Conservation (phyloP, 148 eudicot species). For the Mesembryanthemum crystallinum region DNA sequence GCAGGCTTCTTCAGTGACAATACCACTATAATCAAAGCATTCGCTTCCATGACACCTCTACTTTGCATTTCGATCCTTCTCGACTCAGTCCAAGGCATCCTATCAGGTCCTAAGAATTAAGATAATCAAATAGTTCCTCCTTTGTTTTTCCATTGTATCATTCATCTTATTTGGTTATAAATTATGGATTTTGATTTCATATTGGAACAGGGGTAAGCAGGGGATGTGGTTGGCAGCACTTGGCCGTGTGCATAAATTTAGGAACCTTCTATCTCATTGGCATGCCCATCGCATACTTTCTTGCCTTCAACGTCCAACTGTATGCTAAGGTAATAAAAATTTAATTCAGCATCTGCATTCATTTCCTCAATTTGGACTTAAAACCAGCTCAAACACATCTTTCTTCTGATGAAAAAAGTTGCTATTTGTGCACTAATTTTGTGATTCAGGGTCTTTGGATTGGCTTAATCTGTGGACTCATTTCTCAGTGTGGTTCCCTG, state of each 20-base stretch:
- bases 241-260: slow-evolving; percentile 58
- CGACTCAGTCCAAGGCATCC: slow-evolving; percentile 75
- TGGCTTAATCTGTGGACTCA: slow-evolving; percentile 25
- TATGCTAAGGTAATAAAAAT: slow-evolving; percentile 52
- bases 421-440: neutral
- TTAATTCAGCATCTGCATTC: neutral
- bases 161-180: neutral
- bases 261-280: slow-evolving; percentile 65
- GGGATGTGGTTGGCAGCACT: slow-evolving; percentile 90
- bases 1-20: slow-evolving; percentile 61
- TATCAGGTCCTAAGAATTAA: slow-evolving; percentile 51
- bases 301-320: slow-evolving; percentile 54
- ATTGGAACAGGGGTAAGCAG: slow-evolving; percentile 65
- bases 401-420: neutral
- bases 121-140: too few relatives aligned
- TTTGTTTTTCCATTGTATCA: too few relatives aligned
- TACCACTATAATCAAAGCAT: slow-evolving; percentile 39
- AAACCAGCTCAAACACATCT: too few relatives aligned
- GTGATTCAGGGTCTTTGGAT: slow-evolving; percentile 35
- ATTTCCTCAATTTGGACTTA: too few relatives aligned
- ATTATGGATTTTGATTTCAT: neutral
- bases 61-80: slow-evolving; percentile 50
- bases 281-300: slow-evolving; percentile 63
- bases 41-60: slow-evolving; percentile 58
- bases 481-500: slow-evolving; percentile 4